These are phyloP conservation scores for Dujonia santamariae DNA, from an alignment of 1,139 yeast species.

Conservation along the genomic window DNA sequence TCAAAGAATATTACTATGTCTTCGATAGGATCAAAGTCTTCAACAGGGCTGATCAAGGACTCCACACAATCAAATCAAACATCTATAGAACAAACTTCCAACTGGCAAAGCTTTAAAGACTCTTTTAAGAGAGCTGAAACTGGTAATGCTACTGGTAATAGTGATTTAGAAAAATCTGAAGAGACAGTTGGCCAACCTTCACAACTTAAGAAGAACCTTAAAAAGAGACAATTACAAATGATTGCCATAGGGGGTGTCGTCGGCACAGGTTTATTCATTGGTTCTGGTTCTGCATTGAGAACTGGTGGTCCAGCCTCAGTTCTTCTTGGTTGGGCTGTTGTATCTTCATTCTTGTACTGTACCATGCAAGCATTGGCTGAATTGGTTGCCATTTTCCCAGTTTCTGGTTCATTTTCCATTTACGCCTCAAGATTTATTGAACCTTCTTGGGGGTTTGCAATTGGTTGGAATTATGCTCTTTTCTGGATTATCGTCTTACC, in stretches of 20 bases:
- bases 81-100: conserved; percentile 4
- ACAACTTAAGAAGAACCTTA: conserved; percentile 23
- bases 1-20: too few species aligned
- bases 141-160: not conserved
- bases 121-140: conserved; percentile 32
- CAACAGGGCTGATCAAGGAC: too few species aligned
- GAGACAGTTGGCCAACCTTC: conserved; percentile 1
- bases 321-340: conserved; percentile 42
- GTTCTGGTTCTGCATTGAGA: conserved; percentile 34
- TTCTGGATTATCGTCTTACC: conserved; percentile 72
- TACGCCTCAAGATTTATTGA: conserved; percentile 64
- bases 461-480: conserved; percentile 68
- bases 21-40: too few species aligned
- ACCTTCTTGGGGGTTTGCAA: conserved; percentile 73
- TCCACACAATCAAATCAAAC: too few species aligned
- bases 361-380: conserved; percentile 72
- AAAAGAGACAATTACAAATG: conserved; percentile 35
- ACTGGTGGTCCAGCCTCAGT: conserved; percentile 38
- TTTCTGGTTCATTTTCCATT: conserved; percentile 69
- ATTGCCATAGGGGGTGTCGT: conserved; percentile 41
- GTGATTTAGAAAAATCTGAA: conserved; percentile 7
- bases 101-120: conserved; percentile 28
- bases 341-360: conserved; percentile 50
- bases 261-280: conserved; percentile 36
- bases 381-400: conserved; percentile 63